phyloP scores from a whole-genome alignment of 78 protist genomes.

The Dictyostelium firmibasis region DNA sequence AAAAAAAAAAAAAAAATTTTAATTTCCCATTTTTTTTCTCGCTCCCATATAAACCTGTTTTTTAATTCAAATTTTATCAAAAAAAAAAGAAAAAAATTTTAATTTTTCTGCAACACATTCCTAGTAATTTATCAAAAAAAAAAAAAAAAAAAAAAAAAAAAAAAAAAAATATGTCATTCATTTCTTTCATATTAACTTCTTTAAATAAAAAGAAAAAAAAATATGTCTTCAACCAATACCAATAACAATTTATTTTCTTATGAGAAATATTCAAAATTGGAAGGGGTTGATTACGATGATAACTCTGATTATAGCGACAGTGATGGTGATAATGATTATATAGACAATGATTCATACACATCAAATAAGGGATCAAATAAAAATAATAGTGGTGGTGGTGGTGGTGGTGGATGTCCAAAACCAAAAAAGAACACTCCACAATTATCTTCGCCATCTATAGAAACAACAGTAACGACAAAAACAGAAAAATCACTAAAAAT shows the following conservation, averaged over 20 bases:
- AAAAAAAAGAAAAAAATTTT: too few species aligned
- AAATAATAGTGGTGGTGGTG: not conserved
- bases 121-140: too few species aligned
- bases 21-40: too few species aligned
- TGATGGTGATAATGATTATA: not conserved
- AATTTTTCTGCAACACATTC: too few species aligned
- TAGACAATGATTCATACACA: not conserved
- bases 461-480: not conserved
- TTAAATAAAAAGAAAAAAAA: too few species aligned
- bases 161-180: too few species aligned
- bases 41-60: too few species aligned
- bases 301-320: not conserved
- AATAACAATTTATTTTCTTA: not conserved
- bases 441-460: not conserved
- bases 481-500: not conserved
- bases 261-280: not conserved
- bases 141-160: too few species aligned
- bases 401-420: not conserved
- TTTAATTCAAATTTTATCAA: too few species aligned
- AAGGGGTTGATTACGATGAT: not conserved
- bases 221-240: not conserved
- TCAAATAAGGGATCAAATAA: too few species aligned
- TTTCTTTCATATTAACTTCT: too few species aligned
- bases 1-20: too few species aligned
- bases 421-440: not conserved